Evolutionary conservation across 108 stramenopile genomes (phyloP).

Genomic region (Skeletonema tropicum): DNA sequence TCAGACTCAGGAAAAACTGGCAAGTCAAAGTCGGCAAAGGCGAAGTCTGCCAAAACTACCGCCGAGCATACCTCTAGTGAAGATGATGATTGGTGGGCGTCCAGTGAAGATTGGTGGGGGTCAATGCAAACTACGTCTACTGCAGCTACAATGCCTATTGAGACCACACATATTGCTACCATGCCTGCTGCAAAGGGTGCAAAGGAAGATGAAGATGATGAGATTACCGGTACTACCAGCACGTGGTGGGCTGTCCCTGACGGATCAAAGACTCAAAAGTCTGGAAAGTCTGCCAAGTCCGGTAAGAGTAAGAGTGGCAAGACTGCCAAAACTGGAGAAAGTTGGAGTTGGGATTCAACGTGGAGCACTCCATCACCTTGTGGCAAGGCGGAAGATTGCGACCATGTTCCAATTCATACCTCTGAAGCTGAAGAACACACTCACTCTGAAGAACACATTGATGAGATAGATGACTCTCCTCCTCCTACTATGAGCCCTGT

Average conservation of each 20-base stretch:
- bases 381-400: conserved; percentile 25
- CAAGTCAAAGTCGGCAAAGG: conserved; percentile 13
- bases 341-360: conserved; percentile 3
- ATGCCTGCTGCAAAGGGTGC: neutral
- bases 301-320: conserved; percentile 1
- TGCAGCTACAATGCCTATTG: neutral
- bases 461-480: conserved; percentile 6
- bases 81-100: neutral
- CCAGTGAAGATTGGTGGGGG: neutral
- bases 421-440: conserved; percentile 5
- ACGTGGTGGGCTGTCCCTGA: neutral
- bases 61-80: neutral
- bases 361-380: conserved; percentile 19
- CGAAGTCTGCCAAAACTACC: neutral
- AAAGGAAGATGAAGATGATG: neutral
- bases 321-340: neutral
- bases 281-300: conserved; percentile 10
- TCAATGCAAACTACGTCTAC: neutral
- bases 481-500: neutral
- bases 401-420: neutral
- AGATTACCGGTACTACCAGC: neutral
- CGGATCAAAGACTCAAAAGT: neutral
- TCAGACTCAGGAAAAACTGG: conserved; percentile 19
- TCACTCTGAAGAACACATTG: conserved; percentile 4
- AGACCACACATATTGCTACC: neutral